A percentile compares a stretch with the other conserved stretches of the same genome.
phyloP scores from a whole-genome alignment of 495 filamentous ascomycete genomes.

The Barbatosphaeria neglecta region DNA sequence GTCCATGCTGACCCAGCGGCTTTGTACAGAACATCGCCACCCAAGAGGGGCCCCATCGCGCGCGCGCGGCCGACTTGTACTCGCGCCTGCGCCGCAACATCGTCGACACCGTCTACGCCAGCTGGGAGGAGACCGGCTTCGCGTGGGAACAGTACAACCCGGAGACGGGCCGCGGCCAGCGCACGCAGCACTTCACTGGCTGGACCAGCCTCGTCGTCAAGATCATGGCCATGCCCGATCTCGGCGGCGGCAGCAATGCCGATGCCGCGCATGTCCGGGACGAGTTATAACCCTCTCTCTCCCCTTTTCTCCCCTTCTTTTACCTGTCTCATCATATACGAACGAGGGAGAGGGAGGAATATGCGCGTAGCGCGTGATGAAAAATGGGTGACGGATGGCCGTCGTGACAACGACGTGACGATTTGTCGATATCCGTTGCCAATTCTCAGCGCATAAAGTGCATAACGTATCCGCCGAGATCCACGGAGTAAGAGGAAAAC shows the following conservation, averaged over 20 bases:
- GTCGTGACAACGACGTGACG: too few species aligned
- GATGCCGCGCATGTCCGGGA: slow-evolving; percentile 11
- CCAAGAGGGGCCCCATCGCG: slow-evolving; percentile 53
- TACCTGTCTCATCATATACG: too few species aligned
- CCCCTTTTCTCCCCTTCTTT: too few species aligned
- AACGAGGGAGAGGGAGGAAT: too few species aligned
- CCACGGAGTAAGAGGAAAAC: too few species aligned
- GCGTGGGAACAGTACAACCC: slow-evolving; percentile 99
- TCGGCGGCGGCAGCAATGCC: slow-evolving; percentile 8
- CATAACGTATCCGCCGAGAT: too few species aligned
- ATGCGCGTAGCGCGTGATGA: too few species aligned
- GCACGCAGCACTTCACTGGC: slow-evolving; percentile 95
- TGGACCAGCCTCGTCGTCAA: slow-evolving; percentile 98
- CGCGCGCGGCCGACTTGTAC: slow-evolving; percentile 63
- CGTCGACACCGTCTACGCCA: slow-evolving; percentile 75
- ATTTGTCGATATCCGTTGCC: too few species aligned
- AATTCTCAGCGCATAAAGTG: too few species aligned
- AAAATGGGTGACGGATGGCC: too few species aligned
- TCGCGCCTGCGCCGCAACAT: slow-evolving; percentile 66
- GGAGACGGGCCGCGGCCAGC: slow-evolving; percentile 80
- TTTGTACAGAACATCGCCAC: slow-evolving; percentile 40
- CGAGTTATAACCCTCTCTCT: slow-evolving; percentile 15
- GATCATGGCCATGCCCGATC: slow-evolving; percentile 74
- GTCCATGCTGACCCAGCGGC: slow-evolving; percentile 5
- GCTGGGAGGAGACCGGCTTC: slow-evolving; percentile 86